Base-by-base conservation (phyloP, 2,329 filamentous ascomycete species). In the Gliomastix tumulicola region DNA sequence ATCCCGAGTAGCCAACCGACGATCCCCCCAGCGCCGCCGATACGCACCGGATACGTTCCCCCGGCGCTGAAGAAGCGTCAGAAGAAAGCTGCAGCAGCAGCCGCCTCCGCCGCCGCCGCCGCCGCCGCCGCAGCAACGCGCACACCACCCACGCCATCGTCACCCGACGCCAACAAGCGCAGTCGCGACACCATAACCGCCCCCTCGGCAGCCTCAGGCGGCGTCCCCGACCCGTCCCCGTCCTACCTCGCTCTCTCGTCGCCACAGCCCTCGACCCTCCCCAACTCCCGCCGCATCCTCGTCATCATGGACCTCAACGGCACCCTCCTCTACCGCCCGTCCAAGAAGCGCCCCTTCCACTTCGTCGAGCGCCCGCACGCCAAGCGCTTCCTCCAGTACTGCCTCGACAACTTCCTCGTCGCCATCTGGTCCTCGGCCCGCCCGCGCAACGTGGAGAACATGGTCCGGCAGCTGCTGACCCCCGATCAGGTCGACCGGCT, bases 271-370 rank as follows among this genome's bases (percentile, higher is more conserved):
- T 49, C 55, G 20, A 45, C 46, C 13, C 58, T 74, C 4, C 27
- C 57, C 0, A 35, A 56, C 2, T 73, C 80, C 2, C 76, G 76
- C 28, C 74, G 73, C 13, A 71, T 95, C 22, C 77, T 98, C 17
- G 69, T 98, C 35, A 76, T 97, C 32, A 76, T 97, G 43, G 92
- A 98, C 60, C 75, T 98, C 25, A 98, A 97, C 57, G 92, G 92
- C 43, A 96, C 90, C 0, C 71, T 98, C 2, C 73, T 97, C 23
- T 71, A 76, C 61, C 83, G 92, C 6, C 81, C 79, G 8, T 68
- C 66, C 36, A 65, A 66, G 32, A 55, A 54, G 19, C 53, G 50
- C 2, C 59, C 62, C 7, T 70, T 66, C 9, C 55, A 57, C 30
- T 85, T 88, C 54, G 61, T 79, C 30, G 62, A 71, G 44, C 82